Evolutionary conservation across 306 rosid genomes (phyloP), one percentile per base, ranked within the genome.

Genomic region (Boehmeria nivea): DNA sequence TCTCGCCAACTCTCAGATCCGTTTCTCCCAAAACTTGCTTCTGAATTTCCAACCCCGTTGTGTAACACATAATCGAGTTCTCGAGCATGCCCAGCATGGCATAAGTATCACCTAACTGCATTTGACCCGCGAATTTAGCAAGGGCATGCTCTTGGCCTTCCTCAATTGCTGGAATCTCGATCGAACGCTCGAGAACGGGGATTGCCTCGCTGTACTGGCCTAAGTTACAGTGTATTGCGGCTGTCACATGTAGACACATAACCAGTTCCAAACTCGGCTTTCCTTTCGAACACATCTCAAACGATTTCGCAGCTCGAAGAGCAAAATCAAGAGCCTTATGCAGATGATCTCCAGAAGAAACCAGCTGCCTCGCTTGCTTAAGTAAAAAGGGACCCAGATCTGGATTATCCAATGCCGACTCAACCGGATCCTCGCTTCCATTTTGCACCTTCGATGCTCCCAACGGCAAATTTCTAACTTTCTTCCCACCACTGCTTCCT

Each of bases 41-140:
- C 66, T 93, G 99, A 19, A 93, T 62, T 67, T 93, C 89, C 67
- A 93, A 65, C 36, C 99, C 99, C 3, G 78, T 61, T n/a, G 70
- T 69, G 75, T 93, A 93, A 55, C 83, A 82, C 59, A 38, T 69
- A 11, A 85, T 76, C 53, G 99, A 87, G 24, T 83, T 93, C 73
- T 87, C 95, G 42, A 93, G 85, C 74, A 81, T 83, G 38, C 96
- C 99, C 57, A 81, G 31, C 90, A 85, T 81, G 20, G 99, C 96
- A 63, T 79, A 83, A 10, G 89, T 81, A 66, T 93, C 99, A 45
- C 99, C 99, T 28, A 93, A 66, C 70, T 93, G 99, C 99, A 93
- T 93, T 75, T 83, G 74, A 42, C 99, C 83, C 0, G 96, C 81
- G 67, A 93, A 93, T 71, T 85, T 88, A 13, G 95, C 96, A 36